phyloP scores from a whole-genome alignment of 2,329 filamentous ascomycete species.

The Curvularia eragrostidis region DNA sequence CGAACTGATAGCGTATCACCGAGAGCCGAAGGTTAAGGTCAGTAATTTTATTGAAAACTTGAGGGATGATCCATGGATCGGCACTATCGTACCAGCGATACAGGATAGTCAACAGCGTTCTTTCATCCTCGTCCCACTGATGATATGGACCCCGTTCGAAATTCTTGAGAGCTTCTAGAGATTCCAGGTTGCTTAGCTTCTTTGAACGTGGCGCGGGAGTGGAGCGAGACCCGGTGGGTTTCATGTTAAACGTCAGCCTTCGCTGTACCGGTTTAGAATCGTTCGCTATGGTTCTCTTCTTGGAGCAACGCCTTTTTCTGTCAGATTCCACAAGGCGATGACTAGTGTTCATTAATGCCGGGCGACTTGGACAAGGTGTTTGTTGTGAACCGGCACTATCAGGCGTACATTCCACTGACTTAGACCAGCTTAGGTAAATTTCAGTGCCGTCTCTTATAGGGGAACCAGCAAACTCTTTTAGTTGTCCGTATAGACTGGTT shows the following conservation, averaged over 20 bases:
- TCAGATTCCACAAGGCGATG: neutral
- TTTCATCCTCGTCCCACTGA: conserved; percentile 12
- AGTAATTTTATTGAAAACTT: conserved; percentile 19
- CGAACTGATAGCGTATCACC: conserved; percentile 10
- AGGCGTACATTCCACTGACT: neutral
- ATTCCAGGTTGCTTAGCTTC: neutral
- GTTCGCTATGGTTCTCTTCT: rapidly evolving
- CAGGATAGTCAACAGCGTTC: conserved; percentile 12
- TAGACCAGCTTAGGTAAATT: neutral
- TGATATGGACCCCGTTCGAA: neutral
- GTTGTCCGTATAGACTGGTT: neutral
- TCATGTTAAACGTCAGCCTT: neutral
- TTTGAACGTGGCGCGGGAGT: neutral
- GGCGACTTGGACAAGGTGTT: neutral
- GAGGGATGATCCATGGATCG: neutral
- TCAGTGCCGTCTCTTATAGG: neutral
- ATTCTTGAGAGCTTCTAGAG: neutral
- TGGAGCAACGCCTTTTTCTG: neutral
- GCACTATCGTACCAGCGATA: conserved; percentile 17
- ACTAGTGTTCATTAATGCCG: too few species aligned
- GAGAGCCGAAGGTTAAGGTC: neutral
- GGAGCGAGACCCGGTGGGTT: too few species aligned
- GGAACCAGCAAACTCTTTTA: too few species aligned
- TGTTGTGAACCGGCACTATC: neutral
- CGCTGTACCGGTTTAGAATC: neutral